Evolutionary conservation across 495 filamentous ascomycete genomes (phyloP).

Genomic region (Penicillium subrubescens): DNA sequence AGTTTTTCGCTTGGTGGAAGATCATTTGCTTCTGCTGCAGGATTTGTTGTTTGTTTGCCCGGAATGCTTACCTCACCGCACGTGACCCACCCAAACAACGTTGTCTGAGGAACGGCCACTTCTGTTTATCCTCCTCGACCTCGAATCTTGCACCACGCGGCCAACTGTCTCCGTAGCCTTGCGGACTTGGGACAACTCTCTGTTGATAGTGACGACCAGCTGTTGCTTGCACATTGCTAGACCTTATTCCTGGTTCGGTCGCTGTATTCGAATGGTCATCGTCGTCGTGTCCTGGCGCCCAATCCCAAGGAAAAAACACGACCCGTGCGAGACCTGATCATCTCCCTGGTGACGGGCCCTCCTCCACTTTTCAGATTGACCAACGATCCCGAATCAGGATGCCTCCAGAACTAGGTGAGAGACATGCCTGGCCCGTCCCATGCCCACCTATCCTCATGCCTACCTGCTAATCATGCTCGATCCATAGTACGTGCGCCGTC

Average conservation of each 20-base stretch:
- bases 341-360: conserved; percentile 35
- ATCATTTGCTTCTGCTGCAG: background rate
- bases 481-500: conserved; percentile 30
- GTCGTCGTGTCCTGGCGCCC: conserved; percentile 14
- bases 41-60: conserved; percentile 21
- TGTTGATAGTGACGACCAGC: background rate
- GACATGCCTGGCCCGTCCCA: background rate
- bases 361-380: conserved; percentile 29
- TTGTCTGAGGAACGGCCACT: conserved; percentile 35
- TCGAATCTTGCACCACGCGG: conserved; percentile 31
- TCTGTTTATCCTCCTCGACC: conserved; percentile 33
- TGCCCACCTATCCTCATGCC: background rate
- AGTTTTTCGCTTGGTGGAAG: background rate
- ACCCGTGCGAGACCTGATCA: conserved; percentile 24
- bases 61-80: conserved; percentile 25
- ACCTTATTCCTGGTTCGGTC: conserved; percentile 3
- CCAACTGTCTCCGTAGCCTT: conserved; percentile 9
- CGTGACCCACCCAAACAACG: conserved; percentile 34
- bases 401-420: conserved; percentile 33
- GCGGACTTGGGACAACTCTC: conserved; percentile 13
- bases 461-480: conserved; percentile 2
- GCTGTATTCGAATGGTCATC: conserved; percentile 19
- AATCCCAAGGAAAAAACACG: conserved; percentile 10
- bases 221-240: background rate
- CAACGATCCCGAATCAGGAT: conserved; percentile 19